Conservation (phyloP, 805 yeast genomes). For the Starmerella potacharoeniae region DNA sequence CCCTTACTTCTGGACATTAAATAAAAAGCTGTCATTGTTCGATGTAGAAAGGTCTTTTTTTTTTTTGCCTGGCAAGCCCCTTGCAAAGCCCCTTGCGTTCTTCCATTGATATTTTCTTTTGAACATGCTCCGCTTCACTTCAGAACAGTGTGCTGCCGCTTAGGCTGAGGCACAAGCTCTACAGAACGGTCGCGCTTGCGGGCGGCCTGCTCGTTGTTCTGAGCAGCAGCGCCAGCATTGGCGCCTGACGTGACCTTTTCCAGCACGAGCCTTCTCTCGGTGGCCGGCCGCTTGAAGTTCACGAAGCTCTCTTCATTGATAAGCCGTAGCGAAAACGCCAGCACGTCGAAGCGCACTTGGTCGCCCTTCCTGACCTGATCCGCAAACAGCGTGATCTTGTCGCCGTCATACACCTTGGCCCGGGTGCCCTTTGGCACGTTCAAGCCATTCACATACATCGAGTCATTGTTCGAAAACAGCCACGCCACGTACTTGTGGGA, state of each 20-base stretch:
- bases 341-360: conserved; percentile 20
- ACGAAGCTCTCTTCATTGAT: neutral
- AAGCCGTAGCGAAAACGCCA: conserved; percentile 10
- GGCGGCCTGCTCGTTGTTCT: conserved; percentile 8
- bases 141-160: conserved; percentile 15
- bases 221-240: too few relatives aligned
- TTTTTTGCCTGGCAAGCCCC: neutral
- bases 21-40: too few relatives aligned
- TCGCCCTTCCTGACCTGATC: conserved; percentile 40
- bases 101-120: neutral
- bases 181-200: conserved; percentile 15
- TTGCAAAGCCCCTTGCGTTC: neutral
- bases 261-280: conserved; percentile 7
- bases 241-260: conserved; percentile 9
- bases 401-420: conserved; percentile 49
- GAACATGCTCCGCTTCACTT: neutral
- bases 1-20: too few relatives aligned
- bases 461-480: conserved; percentile 63
- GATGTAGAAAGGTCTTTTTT: too few relatives aligned
- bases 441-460: conserved; percentile 51
- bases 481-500: conserved; percentile 50
- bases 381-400: conserved; percentile 51
- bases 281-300: conserved; percentile 7
- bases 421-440: conserved; percentile 53
- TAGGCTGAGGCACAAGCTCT: conserved; percentile 16